Percentiles rank a stretch among this genome's conserved stretches.
These are phyloP conservation scores for Petunia axillaris DNA, from an alignment of 257 asterid species.

Conservation along the genomic window DNA sequence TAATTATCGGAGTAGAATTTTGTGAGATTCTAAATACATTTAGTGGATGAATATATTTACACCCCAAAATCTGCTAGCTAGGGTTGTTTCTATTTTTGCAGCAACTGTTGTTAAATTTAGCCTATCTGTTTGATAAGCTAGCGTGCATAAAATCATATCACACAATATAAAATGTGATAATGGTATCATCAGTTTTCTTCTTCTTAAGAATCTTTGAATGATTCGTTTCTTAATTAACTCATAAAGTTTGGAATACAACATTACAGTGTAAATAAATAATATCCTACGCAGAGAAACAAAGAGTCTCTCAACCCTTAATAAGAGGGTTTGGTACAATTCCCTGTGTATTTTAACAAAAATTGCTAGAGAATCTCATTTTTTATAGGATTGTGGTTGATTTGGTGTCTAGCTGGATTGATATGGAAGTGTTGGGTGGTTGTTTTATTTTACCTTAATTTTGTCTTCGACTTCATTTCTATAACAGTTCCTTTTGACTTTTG, in stretches of 20 bases:
- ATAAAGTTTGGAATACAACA: background rate
- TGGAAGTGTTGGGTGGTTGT: constrained; percentile 15
- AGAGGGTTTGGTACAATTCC: constrained; percentile 26
- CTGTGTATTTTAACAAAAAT: background rate
- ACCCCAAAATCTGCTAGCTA: background rate
- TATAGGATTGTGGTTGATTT: constrained; percentile 46
- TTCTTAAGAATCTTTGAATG: constrained; percentile 17
- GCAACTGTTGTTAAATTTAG: background rate
- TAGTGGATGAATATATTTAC: background rate
- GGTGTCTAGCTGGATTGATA: constrained; percentile 43
- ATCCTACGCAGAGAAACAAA: background rate
- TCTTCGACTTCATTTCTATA: background rate
- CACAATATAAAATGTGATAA: constrained; percentile 2
- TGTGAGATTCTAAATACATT: background rate
- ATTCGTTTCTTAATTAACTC: constrained; percentile 31
- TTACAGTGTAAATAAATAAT: constrained; percentile 11
- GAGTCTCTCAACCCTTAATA: constrained; percentile 17
- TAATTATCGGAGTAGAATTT: background rate
- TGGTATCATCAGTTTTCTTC: background rate
- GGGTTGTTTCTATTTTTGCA: constrained; percentile 9
- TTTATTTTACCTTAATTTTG: background rate
- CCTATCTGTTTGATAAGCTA: background rate
- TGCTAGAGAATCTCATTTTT: constrained; percentile 37
- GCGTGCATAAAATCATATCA: background rate
- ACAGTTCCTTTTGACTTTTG: background rate